Evolutionary conservation across 169 alveolate species (phyloP).

Genomic region (Babesia caballi): DNA sequence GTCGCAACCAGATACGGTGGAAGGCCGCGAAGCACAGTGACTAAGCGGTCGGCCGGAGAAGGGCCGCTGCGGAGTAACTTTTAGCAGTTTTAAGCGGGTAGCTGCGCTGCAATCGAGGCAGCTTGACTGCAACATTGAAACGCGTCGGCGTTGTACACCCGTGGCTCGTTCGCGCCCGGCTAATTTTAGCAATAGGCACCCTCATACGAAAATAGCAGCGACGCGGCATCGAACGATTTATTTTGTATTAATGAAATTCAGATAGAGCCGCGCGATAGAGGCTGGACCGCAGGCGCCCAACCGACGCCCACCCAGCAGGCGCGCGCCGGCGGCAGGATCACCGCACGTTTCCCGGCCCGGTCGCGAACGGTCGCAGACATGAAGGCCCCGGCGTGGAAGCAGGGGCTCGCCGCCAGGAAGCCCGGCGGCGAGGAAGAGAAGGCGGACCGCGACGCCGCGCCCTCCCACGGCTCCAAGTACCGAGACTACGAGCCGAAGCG

Average conservation of each 20-base stretch:
- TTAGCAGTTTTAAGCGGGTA: too few relatives aligned
- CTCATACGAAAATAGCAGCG: too few relatives aligned
- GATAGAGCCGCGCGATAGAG: too few relatives aligned
- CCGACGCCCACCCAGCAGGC: neutral
- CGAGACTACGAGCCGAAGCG: neutral
- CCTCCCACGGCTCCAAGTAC: slow-evolving; percentile 1
- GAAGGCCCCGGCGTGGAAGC: slow-evolving; percentile 22
- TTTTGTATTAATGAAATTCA: too few relatives aligned
- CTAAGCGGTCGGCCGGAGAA: neutral
- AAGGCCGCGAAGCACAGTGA: slow-evolving; percentile 3
- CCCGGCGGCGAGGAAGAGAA: neutral
- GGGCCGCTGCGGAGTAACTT: too few relatives aligned
- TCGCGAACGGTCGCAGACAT: neutral
- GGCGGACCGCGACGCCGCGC: neutral
- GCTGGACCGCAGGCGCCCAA: neutral
- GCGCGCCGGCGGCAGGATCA: neutral
- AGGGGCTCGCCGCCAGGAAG: neutral
- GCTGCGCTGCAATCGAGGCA: too few relatives aligned
- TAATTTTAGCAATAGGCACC: too few relatives aligned
- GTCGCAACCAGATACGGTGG: slow-evolving; percentile 38
- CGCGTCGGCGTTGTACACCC: too few relatives aligned
- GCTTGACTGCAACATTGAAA: too few relatives aligned
- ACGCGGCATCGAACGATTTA: too few relatives aligned
- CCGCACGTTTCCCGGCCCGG: neutral
- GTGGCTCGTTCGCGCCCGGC: too few relatives aligned